Percentiles rank a stretch among this genome's conserved stretches.
phyloP scores from a whole-genome alignment of 306 rosid genomes.

The Castanea mollissima region DNA sequence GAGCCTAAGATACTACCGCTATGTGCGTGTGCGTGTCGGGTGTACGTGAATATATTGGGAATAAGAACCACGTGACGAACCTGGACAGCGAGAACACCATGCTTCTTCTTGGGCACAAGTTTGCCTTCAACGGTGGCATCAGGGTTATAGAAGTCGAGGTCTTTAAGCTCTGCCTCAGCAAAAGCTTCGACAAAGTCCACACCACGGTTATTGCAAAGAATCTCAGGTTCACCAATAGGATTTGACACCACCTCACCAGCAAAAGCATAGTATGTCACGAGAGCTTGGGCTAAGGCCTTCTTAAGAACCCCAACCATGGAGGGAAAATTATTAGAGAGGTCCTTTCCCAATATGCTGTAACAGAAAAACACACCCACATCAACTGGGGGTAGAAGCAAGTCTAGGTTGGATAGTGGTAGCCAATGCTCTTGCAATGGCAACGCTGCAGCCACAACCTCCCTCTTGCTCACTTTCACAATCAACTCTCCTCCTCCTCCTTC shows the following conservation, averaged over 20 bases:
- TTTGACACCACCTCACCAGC: slow-evolving; percentile 61
- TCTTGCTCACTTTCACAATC: slow-evolving; percentile 30
- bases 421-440: slow-evolving; percentile 63
- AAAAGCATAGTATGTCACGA: slow-evolving; percentile 51
- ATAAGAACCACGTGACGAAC: slow-evolving; percentile 14
- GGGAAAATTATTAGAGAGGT: slow-evolving; percentile 8
- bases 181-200: slow-evolving; percentile 67
- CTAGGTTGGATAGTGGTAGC: slow-evolving; percentile 79
- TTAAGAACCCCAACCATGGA: slow-evolving; percentile 42
- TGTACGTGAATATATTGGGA: no score
- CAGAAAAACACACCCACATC: slow-evolving; percentile 74
- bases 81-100: slow-evolving; percentile 74
- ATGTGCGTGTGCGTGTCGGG: no score
- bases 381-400: slow-evolving; percentile 60
- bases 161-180: slow-evolving; percentile 47
- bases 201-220: slow-evolving; percentile 71
- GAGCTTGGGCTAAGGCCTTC: slow-evolving; percentile 46
- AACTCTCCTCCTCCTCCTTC: slow-evolving; percentile 5
- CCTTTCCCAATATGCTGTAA: slow-evolving; percentile 12
- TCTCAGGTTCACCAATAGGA: slow-evolving; percentile 59
- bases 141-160: slow-evolving; percentile 57
- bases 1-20: no score
- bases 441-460: slow-evolving; percentile 56
- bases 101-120: slow-evolving; percentile 56
- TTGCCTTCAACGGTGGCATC: slow-evolving; percentile 60